A percentile compares a stretch with the other conserved stretches of the same genome.
Conservation (phyloP, 148 eudicot genomes). For the Cornus florida region DNA sequence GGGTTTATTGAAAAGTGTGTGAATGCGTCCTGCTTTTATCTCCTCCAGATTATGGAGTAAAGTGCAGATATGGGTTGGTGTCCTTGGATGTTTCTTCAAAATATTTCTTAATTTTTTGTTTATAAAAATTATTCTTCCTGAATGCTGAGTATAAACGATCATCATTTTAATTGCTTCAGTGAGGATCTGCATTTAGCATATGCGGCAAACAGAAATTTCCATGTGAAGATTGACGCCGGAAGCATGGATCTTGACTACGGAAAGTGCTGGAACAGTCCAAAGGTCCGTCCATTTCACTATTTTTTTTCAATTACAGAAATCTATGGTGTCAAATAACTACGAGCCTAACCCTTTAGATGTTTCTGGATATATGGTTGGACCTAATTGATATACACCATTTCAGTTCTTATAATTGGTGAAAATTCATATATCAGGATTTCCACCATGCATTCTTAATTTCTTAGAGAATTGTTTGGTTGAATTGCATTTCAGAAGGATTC, state of each 20-base stretch:
- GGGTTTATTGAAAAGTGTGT: conserved; percentile 21
- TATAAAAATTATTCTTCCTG: not conserved
- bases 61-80: conserved; percentile 24
- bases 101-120: not conserved
- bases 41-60: conserved; percentile 9
- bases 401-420: conserved; percentile 1
- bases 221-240: conserved; percentile 19
- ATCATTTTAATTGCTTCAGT: conserved; percentile 21
- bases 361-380: not conserved
- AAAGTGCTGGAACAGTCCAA: conserved; percentile 51
- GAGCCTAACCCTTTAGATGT: not conserved
- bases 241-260: conserved; percentile 50
- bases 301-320: not conserved
- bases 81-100: not conserved
- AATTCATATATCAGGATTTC: not conserved
- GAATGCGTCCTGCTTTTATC: conserved; percentile 6
- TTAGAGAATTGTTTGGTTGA: not conserved
- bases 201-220: conserved; percentile 9
- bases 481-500: conserved; percentile 61
- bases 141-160: not conserved
- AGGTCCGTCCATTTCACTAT: conserved; percentile 40
- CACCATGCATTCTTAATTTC: not conserved
- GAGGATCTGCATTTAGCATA: conserved; percentile 20
- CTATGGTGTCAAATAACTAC: not conserved
- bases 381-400: too few species aligned